phyloP scores from a whole-genome alignment of 2,329 filamentous ascomycete species.

The Cordyceps cicadae region DNA sequence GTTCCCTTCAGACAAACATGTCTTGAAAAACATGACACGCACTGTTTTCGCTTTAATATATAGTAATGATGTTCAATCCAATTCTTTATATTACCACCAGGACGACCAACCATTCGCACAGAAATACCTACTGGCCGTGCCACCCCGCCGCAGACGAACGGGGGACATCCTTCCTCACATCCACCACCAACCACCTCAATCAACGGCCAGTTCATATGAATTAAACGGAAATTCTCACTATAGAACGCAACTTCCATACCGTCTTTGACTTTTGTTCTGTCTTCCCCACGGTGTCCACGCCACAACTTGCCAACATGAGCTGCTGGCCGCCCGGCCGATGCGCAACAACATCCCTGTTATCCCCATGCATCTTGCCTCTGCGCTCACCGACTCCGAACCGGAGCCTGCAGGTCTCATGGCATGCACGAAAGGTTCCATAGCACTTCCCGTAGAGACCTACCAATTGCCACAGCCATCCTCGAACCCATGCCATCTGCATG shows the following conservation, averaged over 20 bases:
- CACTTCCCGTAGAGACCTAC: background rate
- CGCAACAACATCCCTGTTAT: background rate
- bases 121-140: too few species aligned
- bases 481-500: background rate
- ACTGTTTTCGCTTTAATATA: too few species aligned
- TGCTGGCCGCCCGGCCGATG: background rate
- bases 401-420: background rate
- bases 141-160: too few species aligned
- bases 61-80: too few species aligned
- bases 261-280: too few species aligned
- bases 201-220: too few species aligned
- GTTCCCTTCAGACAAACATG: background rate
- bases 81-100: too few species aligned
- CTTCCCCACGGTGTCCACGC: background rate
- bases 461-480: background rate
- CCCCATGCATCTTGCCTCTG: background rate
- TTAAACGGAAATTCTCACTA: too few species aligned
- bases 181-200: too few species aligned
- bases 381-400: background rate
- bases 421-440: background rate
- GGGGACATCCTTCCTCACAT: too few species aligned
- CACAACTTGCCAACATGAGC: background rate
- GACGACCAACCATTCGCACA: too few species aligned
- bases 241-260: too few species aligned
- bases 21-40: background rate